Conservation (phyloP, 805 yeast species). For the Cyberlindnera mississippiensis region DNA sequence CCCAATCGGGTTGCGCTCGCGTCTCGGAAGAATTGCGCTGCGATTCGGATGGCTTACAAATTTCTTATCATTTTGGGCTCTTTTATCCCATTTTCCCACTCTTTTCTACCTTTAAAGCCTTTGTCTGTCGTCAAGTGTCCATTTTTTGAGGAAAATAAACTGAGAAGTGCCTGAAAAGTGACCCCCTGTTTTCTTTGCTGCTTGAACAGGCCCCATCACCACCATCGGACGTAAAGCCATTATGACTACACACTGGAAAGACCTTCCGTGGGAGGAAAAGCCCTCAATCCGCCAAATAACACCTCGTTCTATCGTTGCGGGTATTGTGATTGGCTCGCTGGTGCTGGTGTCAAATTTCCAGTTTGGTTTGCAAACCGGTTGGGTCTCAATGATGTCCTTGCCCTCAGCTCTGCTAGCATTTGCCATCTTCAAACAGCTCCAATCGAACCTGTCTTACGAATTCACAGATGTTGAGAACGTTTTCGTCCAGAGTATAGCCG, state of each 20-base stretch:
- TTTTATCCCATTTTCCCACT: too few species aligned
- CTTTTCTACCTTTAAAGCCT: too few species aligned
- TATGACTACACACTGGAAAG: slow-evolving; percentile 18
- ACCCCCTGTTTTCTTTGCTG: too few species aligned
- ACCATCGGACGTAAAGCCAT: too few species aligned
- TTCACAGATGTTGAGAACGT: slow-evolving; percentile 93
- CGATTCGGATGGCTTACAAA: background rate
- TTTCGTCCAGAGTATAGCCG: slow-evolving; percentile 86
- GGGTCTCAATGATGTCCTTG: slow-evolving; percentile 99
- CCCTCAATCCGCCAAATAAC: slow-evolving; percentile 64
- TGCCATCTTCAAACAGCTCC: slow-evolving; percentile 67
- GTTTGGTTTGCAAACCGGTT: slow-evolving; percentile 95
- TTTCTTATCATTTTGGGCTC: too few species aligned
- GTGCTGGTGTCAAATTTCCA: slow-evolving; percentile 90
- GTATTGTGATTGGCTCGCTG: slow-evolving; percentile 80
- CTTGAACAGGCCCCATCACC: too few species aligned
- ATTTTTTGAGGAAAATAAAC: background rate
- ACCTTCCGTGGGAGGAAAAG: slow-evolving; percentile 33
- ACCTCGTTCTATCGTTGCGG: slow-evolving; percentile 66
- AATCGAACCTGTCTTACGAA: slow-evolving; percentile 34
- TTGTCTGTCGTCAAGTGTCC: too few species aligned
- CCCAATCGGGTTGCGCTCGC: slow-evolving; percentile 5
- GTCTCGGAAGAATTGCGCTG: background rate
- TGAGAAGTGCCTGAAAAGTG: too few species aligned
- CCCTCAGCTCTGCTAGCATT: slow-evolving; percentile 90